phyloP scores from a whole-genome alignment of 1,139 yeast species.

The Geotrichum australiense region DNA sequence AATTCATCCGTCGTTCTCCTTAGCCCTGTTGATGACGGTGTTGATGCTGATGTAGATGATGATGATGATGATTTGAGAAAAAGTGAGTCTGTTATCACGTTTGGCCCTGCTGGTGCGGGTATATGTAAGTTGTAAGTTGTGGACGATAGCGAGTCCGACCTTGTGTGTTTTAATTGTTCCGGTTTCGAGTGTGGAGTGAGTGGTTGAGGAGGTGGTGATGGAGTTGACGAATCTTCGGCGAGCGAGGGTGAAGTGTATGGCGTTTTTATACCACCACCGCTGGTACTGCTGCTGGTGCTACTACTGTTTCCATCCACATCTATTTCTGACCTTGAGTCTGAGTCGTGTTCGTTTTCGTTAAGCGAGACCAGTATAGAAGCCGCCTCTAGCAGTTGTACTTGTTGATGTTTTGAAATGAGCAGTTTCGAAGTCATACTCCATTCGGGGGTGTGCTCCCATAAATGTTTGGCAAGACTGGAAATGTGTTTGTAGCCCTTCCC shows the following conservation, averaged over 20 bases:
- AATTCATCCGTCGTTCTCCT: too few relatives aligned
- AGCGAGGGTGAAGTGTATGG: constrained; percentile 15
- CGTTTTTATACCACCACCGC: constrained; percentile 4
- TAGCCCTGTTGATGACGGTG: too few relatives aligned
- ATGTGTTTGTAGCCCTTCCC: constrained; percentile 87
- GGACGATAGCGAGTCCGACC: constrained; percentile 11
- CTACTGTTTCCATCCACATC: constrained; percentile 3
- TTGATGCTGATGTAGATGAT: too few relatives aligned
- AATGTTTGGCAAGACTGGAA: constrained; percentile 65
- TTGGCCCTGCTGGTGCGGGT: too few relatives aligned
- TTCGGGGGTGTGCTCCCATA: constrained; percentile 88
- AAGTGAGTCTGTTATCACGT: constrained; percentile 15
- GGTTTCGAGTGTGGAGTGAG: constrained; percentile 10
- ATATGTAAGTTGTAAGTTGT: too few relatives aligned
- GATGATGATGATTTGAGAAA: too few relatives aligned
- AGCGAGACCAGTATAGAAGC: constrained; percentile 79
- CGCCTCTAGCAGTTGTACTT: constrained; percentile 80
- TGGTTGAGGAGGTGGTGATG: constrained; percentile 18
- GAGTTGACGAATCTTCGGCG: constrained; percentile 16
- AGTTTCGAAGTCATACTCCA: constrained; percentile 82
- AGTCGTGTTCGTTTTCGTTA: constrained; percentile 47
- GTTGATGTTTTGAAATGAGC: constrained; percentile 82
- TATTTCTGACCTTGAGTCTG: too few relatives aligned
- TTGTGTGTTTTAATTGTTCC: constrained; percentile 5
- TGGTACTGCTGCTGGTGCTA: not conserved